These are phyloP conservation scores for Xylariaceae sp. DNA, from an alignment of 2,329 filamentous ascomycete genomes.

Conservation along the genomic window DNA sequence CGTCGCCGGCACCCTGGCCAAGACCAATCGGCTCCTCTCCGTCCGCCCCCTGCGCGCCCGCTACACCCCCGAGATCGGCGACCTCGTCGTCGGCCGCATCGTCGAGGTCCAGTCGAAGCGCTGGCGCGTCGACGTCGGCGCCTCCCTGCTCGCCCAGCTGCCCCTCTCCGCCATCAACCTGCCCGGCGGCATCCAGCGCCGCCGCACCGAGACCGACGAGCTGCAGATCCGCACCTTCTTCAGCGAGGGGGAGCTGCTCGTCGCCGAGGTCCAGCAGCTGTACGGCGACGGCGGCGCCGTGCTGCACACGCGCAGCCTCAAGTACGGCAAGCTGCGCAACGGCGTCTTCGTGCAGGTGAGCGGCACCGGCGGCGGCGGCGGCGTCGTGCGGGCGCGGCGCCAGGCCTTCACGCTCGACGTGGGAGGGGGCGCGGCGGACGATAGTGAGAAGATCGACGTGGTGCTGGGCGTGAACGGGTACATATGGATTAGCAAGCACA, in stretches of 20 bases:
- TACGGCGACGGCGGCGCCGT: slow-evolving; percentile 81
- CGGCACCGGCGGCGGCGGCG: slow-evolving; percentile 78
- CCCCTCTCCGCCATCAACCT: slow-evolving; percentile 90
- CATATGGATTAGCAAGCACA: slow-evolving; percentile 88
- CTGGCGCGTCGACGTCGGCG: slow-evolving; percentile 93
- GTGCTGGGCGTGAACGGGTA: slow-evolving; percentile 94
- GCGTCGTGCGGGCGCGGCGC: slow-evolving; percentile 76
- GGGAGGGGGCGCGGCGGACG: slow-evolving; percentile 25
- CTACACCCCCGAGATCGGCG: slow-evolving; percentile 93
- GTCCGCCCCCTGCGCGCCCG: slow-evolving; percentile 85
- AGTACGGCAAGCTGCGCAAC: slow-evolving; percentile 94
- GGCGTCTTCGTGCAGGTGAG: slow-evolving; percentile 81
- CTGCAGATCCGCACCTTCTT: slow-evolving; percentile 98
- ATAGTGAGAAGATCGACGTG: slow-evolving; percentile 70
- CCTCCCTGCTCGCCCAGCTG: slow-evolving; percentile 77
- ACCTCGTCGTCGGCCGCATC: slow-evolving; percentile 90
- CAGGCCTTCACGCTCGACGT: slow-evolving; percentile 82
- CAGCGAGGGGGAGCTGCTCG: slow-evolving; percentile 86
- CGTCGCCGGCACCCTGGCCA: slow-evolving; percentile 82
- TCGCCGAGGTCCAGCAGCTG: slow-evolving; percentile 90
- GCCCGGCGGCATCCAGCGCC: slow-evolving; percentile 85
- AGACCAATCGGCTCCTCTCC: slow-evolving; percentile 95
- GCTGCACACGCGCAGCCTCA: slow-evolving; percentile 83
- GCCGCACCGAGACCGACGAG: slow-evolving; percentile 92
- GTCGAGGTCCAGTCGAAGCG: slow-evolving; percentile 89